Evolutionary conservation across 202 grass and related monocot species (phyloP).

Genomic region (Zoysia matrella): DNA sequence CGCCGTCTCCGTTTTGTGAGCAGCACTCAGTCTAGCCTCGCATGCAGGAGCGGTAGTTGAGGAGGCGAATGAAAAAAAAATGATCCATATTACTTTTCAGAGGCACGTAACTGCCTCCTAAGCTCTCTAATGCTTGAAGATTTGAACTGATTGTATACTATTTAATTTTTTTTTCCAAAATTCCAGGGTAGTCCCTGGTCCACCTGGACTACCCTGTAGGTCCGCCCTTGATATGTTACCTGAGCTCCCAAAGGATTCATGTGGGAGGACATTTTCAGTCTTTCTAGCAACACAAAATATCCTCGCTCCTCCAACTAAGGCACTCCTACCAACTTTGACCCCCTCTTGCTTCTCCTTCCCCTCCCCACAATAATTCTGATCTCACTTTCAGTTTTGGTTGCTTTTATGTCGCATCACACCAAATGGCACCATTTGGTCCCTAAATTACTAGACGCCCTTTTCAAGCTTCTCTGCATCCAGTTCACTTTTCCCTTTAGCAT

Average conservation of each 20-base stretch:
- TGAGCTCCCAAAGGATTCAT: not conserved
- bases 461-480: not conserved
- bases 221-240: too few relatives aligned
- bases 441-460: not conserved
- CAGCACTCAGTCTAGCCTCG: too few relatives aligned
- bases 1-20: too few relatives aligned
- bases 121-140: too few relatives aligned
- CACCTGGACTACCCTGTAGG: too few relatives aligned
- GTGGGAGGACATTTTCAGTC: not conserved
- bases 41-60: too few relatives aligned
- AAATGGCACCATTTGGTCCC: conserved; percentile 16
- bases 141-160: too few relatives aligned
- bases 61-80: too few relatives aligned
- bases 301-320: not conserved
- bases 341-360: not conserved
- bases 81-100: too few relatives aligned
- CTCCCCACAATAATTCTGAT: not conserved
- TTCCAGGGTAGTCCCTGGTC: too few relatives aligned
- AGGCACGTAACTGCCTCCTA: too few relatives aligned
- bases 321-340: not conserved
- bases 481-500: conserved; percentile 39
- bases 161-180: too few relatives aligned
- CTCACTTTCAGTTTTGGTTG: conserved; percentile 16
- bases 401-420: conserved; percentile 41
- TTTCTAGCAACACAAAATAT: not conserved